Evolutionary conservation across 805 yeast species (phyloP), one percentile per base, ranked within the genome.

Genomic region (Metschnikowia cubensis): DNA sequence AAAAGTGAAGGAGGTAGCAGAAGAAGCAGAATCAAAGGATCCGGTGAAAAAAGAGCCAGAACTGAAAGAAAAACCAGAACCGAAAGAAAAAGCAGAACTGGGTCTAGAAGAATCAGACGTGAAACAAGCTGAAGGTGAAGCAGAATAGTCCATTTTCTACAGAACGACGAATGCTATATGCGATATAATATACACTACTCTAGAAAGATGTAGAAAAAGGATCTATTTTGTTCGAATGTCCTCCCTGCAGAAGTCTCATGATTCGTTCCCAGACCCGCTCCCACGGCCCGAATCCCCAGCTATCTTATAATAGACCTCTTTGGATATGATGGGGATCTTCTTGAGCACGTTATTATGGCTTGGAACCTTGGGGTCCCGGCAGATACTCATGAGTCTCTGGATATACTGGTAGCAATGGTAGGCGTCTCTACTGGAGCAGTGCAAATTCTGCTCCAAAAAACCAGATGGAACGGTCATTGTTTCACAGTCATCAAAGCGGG

Each of bases 321-420:
- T 51, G 15, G 50, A 42, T 21, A 56, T 15, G 4, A 20, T 21
- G 2, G 53, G 44, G 10, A 58, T 47, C 42, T 57, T 54, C 36
- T 48, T 48, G 20, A 56, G 50, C 18, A 58, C 53, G 41, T 50
- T 52, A 22, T 38, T 45, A 21, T 58, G 59, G 42, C 61, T 54
- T 20, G 59, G 57, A 35, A 58, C 35, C 35, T 50, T 50, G n/a
- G 58, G 54, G 37, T 58, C 59, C 25, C 50, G 51, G 53, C 61
- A 58, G 4, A 58, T 42, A 15, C 48, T 41, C 42, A 51, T 52
- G 21, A 58, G 54, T 51, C 34, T 50, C 41, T 56, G 33, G 8
- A 58, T 38, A 40, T 58, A 58, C 50, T 48, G 46, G 32, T 56
- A 58, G 45, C 61, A 56, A 18, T 42, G 37, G 42, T 50, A 54